phyloP scores from a whole-genome alignment of 345 rosid genomes.

The Heritiera littoralis region DNA sequence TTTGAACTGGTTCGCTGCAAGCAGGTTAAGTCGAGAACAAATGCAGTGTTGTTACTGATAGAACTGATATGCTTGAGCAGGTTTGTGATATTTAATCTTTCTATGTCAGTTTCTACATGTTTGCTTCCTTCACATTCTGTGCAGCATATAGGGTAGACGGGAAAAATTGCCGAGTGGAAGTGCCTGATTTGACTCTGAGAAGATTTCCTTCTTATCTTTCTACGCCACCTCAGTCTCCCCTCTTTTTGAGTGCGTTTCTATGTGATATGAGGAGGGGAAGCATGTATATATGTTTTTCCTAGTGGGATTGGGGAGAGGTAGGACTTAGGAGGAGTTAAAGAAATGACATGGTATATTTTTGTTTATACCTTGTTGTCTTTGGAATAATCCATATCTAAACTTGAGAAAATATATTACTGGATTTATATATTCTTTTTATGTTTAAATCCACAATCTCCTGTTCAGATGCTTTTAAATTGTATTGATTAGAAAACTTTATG shows the following conservation, averaged over 20 bases:
- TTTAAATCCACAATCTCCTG: background rate
- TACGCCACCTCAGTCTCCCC: background rate
- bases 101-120: background rate
- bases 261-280: background rate
- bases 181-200: background rate
- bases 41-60: slow-evolving; percentile 42
- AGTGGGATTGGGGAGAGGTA: background rate
- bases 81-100: slow-evolving; percentile 24
- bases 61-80: slow-evolving; percentile 58
- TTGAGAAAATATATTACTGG: too few relatives aligned
- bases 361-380: background rate
- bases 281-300: background rate
- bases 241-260: background rate
- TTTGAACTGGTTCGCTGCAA: slow-evolving; percentile 49
- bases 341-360: background rate
- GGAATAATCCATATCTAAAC: background rate
- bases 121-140: slow-evolving; percentile 1
- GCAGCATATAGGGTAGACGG: background rate
- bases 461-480: background rate
- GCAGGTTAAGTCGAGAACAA: slow-evolving; percentile 39
- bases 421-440: background rate
- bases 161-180: background rate
- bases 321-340: background rate
- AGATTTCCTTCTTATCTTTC: slow-evolving; percentile 1
- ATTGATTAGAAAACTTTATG: background rate